Base-by-base conservation (phyloP, 352 stramenopile genomes). In the Aphanomyces astaci region DNA sequence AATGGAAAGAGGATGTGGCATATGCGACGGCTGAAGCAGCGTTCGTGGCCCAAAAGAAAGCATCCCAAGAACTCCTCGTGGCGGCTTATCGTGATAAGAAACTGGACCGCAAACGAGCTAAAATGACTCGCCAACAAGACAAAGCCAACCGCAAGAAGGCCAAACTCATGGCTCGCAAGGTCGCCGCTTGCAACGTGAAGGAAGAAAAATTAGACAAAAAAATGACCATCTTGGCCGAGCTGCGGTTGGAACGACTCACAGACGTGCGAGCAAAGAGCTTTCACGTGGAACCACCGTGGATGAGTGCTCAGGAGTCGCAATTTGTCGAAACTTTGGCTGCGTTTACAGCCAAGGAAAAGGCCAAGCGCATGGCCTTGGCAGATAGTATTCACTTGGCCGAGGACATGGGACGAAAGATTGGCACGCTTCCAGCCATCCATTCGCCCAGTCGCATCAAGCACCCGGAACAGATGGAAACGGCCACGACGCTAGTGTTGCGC, bases 341-440 rank as follows among this genome's bases (percentile, higher is more conserved):
- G 51, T 59, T 59, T 25, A 59, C 51, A 10, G n/a, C 25, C 13
- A 30, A 22, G 13, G 51, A 59, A 39, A 15, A 7, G 13, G 51
- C 51, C n/a, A 59, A 59, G n/a, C 19, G 39, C 32, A 36, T 19
- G 25, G 27, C n/a, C 5, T 15, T 60, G 28, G 19, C 17, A 4
- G 40, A 68, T n/a, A 51, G 46, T 27, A 0, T 24, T 22, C 67
- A 73, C 1, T 36, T 45, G 17, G 77, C 78, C 0, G 73, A 84
- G 15, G 73, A 78, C 13, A 76, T 88, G 30, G 80, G 78, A 10
- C 73, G 82, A 2, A 74, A 75, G 27, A 76, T 65, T 0, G 82
- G 82, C 9, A 66, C 81, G 11, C 77, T 90, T 0, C 82, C 82
- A 48, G 75, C 80, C 30, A 87, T 90, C 70, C 75, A 79, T 59